Base-by-base conservation (phyloP, 2,329 filamentous ascomycete genomes). In the Cladophialophora bantiana region DNA sequence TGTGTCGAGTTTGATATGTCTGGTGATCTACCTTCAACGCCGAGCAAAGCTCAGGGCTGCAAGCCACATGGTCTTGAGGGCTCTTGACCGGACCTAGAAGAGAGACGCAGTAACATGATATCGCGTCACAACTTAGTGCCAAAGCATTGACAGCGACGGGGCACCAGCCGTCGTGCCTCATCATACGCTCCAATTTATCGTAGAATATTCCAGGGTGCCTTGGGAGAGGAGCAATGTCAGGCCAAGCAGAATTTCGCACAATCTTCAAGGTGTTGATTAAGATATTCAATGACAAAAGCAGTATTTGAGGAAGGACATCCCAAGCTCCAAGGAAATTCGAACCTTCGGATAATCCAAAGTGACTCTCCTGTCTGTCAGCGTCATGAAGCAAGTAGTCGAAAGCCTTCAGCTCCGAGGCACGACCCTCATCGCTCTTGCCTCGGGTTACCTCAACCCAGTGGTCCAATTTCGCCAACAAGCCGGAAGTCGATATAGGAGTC, bases 211-310 rank as follows among this genome's bases (percentile, higher is more conserved):
- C n/a, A 13, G 13, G 13, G 15, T 42, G 40, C 40, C 40, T 42
- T 42, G 2, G 40, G n/a, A 42, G 40, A 42, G 40, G 40, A 42
- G 40, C 2, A 42, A 42, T 42, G 12, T 42, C 40, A n/a, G n/a
- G 12, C n/a, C 34, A 56, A n/a, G 34, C 53, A 32, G 15, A 13
- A 36, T 56, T 56, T 26, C 53, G 53, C 15, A n/a, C 53, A 56
- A 56, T 34, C 2, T 12, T 36, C 26, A 56, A n/a, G 5, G 53
- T 56, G 15, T 26, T 34, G 10, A 32, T n/a, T 12, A 56, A 56
- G 10, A 56, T 13, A 34, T 56, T 34, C 15, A 56, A n/a, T 15
- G 53, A 56, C 2, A 56, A n/a, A 18, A 32, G 31, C 7, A 56
- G 53, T 18, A 31, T 7, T 34, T 56, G 31, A 4, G 53, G 53